Base-by-base conservation (phyloP, 2,329 filamentous ascomycete species). In the Teratosphaeria pseudoeucalypti region DNA sequence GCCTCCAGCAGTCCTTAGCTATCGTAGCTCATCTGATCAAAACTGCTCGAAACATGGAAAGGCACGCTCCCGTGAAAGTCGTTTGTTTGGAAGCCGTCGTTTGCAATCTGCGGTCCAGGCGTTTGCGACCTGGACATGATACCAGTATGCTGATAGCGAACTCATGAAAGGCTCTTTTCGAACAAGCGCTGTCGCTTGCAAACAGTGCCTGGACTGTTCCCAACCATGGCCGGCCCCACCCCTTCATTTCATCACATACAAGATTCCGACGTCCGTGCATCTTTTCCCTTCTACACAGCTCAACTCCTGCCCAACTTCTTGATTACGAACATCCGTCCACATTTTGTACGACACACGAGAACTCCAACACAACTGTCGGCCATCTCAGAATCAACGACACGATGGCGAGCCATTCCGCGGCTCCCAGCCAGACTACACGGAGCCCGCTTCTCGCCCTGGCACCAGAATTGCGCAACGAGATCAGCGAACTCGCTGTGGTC, bases 391-490 rank as follows among this genome's bases (percentile, higher is more conserved):
- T 23, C 19, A 49, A 19, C 6, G 12, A n/a, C 43, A 49, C 5
- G 9, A 49, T 49, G 43, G 43, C 43, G 6, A 6, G 10, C 16
- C 43, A 49, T 4, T 5, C 6, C 9, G 5, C 43, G 43, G 11
- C 37, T 43, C 11, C 37, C 37, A 43, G 12, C 37, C 12, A 12
- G 12, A 14, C 2, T n/a, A 43, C 37, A 14, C 37, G 5, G 16
- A 39, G 55, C 32, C n/a, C 26, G 14, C 19, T 57, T 11, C 39
- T 26, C 12, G 23, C 6, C 2, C 16, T 57, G 23, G 14, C 58
- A 47, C 52, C 56, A 34, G 43, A 56, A 34, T 34, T 54, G 57
- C 57, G 57, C 57, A 58, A 58, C 57, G 37, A 16, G 49, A 58
- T 54, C 19, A 55, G 43, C 16, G 43, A 39, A 12, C 34, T 34